Base-by-base conservation (phyloP, 2,329 filamentous ascomycete species). In the Neospermospora avenae region DNA sequence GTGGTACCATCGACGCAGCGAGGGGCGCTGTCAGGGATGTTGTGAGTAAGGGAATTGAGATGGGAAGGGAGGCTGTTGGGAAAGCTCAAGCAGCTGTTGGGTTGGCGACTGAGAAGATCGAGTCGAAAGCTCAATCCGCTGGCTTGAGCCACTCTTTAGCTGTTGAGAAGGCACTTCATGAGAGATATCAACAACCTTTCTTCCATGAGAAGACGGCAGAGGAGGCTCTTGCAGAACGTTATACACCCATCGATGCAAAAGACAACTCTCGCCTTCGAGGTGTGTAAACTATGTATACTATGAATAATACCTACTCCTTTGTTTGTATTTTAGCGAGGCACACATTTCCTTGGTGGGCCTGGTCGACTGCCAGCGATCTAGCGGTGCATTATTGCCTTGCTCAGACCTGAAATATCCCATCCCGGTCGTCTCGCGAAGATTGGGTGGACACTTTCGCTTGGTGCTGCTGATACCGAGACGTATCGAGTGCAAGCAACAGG, bases 151-250 rank as follows among this genome's bases (percentile, higher is more conserved):
- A 63, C 51, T 58, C 63, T 34, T 68, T 67, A 4, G 67, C 63
- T 25, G 68, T 72, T 16, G 77, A 84, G 68, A 77, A 73, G 71
- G 82, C 81, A 10, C 74, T 86, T 60, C 74, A 77, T 58, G 77
- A 84, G 73, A 76, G 83, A 53, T 86, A 79, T 65, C 75, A 80
- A 70, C 77, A 75, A 65, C 68, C 74, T 4, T 60, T 64, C 44
- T 71, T 72, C 6, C 69, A 77, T 64, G 74, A 77, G 61, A 80
- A 80, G 74, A 80, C 76, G 48, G 79, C 81, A 20, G 77, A 82
- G 63, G 79, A 85, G 69, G 76, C 78, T 44, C 72, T 87, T 55
- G 77, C 75, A 52, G 81, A 85, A 70, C 75, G 84, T 67, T 86
- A 86, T 68, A 77, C 71, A 65, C 78, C 78, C 0, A 71, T 81